Evolutionary conservation across 2,329 filamentous ascomycete genomes (phyloP), one percentile per base, ranked within the genome.

Genomic region (Aspergillus arachidicola): DNA sequence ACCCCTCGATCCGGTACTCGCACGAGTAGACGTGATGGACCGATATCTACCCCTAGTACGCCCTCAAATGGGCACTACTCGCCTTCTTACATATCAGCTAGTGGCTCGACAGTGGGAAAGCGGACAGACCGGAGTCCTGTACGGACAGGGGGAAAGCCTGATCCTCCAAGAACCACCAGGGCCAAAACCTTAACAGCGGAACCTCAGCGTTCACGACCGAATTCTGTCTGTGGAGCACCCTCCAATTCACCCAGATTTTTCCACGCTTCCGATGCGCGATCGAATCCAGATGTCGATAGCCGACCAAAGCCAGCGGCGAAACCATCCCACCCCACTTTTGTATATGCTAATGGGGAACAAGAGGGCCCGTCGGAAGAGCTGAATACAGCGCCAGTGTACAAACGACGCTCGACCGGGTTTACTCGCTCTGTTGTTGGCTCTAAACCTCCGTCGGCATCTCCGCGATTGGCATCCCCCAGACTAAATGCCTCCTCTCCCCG

Each of bases 1-100:
- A 96, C 93, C 4, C 92, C 93, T 57, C 87, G 93, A 68, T 93
- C 93, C 10, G 90, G 90, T 10, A 83, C 88, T 56, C 86, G 93
- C 65, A 92, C 88, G 75, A 88, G 83, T 69, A 88, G 92, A 68
- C 86, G 89, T 62, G 88, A 92, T 74, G 93, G 90, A 75, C 79
- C 85, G 30, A 85, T 83, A 63, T 86, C 85, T 36, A 93, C 92
- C 1, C 89, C 91, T 4, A 86, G 78, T 65, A 84, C 76, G 28
- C 67, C 74, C 56, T 71, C 68, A 36, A 71, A 50, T 34, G 58
- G 61, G 9, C 60, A 71, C 30, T 60, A 66, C 11, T 73, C 72
- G 48, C 71, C 73, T 60, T 67, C 69, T 63, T 73, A 71, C 57
- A 71, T 73, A 30, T 71, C 72, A 60, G 67, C 71, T 10, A 68